Evolutionary conservation across 495 filamentous ascomycete species (phyloP), one percentile per base, ranked within the genome.

Genomic region (Xylaria castorea): DNA sequence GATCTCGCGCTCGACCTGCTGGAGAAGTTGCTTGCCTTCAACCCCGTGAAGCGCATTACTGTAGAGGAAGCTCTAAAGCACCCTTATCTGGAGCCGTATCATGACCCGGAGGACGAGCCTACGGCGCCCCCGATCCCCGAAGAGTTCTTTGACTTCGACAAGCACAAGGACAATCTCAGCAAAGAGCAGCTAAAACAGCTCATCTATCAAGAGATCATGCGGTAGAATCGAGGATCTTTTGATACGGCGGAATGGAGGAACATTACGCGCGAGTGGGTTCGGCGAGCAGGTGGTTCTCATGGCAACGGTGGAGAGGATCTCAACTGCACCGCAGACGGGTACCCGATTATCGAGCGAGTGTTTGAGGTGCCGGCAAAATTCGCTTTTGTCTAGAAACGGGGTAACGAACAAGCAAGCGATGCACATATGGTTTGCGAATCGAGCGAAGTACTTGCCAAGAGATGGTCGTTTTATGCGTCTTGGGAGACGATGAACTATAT

Each of bases 101-200:
- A 99, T 81, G 97, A 99, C 80, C 97, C 97, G 20, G 97, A 98
- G 75, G 97, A 99, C 81, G 97, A 99, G 89, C 97, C 97, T 51
- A 97, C 93, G 20, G 97, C 97, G 14, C 91, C 93, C 16, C 94
- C 97, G 20, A 99, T 99, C 75, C 97, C 97, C 0, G 94, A 98
- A 78, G 94, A 97, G 78, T 99, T 99, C 88, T 99, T 99, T 82
- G 96, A 98, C 82, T 99, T 99, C 80, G 97, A 99, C 85, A 97
- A 97, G 88, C 96, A 97, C 86, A 99, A 99, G 91, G 97, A 99
- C 81, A 94, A 91, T 72, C 86, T 99, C 74, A 97, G 92, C 87
- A 99, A 99, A 86, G 97, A 99, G 83, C 93, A 99, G 84, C 82
- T 99, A 83, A 98, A 97, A 87, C 94, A 91, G 70, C 86, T 99